These are phyloP conservation scores for Penicillium brasilianum DNA, from an alignment of 2,329 filamentous ascomycete species.

Conservation along the genomic window DNA sequence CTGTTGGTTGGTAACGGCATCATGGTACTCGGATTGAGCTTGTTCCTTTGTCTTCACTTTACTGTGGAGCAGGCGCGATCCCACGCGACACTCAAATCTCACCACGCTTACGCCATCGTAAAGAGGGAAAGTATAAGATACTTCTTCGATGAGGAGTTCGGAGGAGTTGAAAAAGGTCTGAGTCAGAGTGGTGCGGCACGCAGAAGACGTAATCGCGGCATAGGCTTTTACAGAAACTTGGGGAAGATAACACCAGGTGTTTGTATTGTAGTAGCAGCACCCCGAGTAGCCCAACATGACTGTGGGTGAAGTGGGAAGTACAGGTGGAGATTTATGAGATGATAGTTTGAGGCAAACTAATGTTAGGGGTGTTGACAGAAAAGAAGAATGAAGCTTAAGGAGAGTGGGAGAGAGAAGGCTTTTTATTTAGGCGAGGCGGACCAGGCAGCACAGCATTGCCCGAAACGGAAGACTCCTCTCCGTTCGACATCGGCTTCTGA, in stretches of 20 bases:
- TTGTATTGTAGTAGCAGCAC: constrained; percentile 7
- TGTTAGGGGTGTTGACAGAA: not conserved
- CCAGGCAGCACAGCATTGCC: constrained; percentile 2
- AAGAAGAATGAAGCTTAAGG: not conserved
- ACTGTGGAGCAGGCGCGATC: constrained; percentile 60
- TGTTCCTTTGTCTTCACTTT: constrained; percentile 69
- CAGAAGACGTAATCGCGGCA: constrained; percentile 64
- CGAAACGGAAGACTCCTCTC: not conserved
- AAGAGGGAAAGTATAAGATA: constrained; percentile 71
- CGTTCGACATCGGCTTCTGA: not conserved
- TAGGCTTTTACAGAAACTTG: constrained; percentile 63
- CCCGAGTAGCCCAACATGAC: constrained; percentile 9
- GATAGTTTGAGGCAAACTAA: not conserved
- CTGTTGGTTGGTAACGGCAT: constrained; percentile 63
- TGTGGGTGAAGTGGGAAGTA: not conserved
- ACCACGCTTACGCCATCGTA: constrained; percentile 75
- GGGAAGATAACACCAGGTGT: constrained; percentile 57
- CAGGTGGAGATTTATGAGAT: not conserved
- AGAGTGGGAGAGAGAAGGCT: not conserved
- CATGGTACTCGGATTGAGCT: constrained; percentile 64
- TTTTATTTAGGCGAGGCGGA: not conserved
- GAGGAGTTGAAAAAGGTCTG: constrained; percentile 68
- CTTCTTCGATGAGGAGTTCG: constrained; percentile 54
- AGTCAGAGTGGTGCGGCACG: constrained; percentile 56
- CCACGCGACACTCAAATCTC: constrained; percentile 68